Conservation (phyloP, 192 early-diverging fungal species). For the Coemansia sp. region DNA sequence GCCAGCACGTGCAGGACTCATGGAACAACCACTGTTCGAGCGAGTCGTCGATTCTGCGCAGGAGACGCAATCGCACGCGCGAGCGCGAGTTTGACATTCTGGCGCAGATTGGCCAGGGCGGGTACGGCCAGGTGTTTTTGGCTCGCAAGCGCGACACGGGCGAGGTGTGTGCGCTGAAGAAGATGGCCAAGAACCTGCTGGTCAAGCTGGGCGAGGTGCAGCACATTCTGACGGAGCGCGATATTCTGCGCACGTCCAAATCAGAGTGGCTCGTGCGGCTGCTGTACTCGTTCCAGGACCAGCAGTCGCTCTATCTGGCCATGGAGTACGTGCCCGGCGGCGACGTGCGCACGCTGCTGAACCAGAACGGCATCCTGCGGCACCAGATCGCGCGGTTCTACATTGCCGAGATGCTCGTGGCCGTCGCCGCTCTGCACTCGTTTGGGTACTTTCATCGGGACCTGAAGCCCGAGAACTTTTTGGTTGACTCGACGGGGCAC, state of each 20-base stretch:
- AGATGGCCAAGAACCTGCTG: conserved; percentile 67
- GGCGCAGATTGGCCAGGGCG: conserved; percentile 72
- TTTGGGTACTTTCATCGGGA: conserved; percentile 91
- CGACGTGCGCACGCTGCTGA: conserved; percentile 74
- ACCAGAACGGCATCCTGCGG: conserved; percentile 64
- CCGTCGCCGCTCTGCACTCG: conserved; percentile 76
- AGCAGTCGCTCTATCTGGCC: conserved; percentile 65
- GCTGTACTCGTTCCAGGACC: conserved; percentile 84
- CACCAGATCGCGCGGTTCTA: conserved; percentile 82
- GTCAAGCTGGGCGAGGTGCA: conserved; percentile 62
- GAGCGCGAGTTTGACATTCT: conserved; percentile 65
- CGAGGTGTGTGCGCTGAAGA: conserved; percentile 69
- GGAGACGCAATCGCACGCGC: conserved; percentile 61
- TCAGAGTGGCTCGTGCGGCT: conserved; percentile 83
- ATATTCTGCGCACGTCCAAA: conserved; percentile 63
- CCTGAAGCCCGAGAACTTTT: conserved; percentile 86
- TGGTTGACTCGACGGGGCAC: conserved; percentile 70
- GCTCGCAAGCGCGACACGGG: conserved; percentile 63
- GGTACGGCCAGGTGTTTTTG: conserved; percentile 74
- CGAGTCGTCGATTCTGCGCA: conserved; percentile 58
- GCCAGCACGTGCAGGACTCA: conserved; percentile 50
- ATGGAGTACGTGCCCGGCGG: conserved; percentile 67
- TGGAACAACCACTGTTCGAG: conserved; percentile 57
- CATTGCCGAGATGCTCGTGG: conserved; percentile 80
- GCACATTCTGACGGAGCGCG: conserved; percentile 71